phyloP scores from a whole-genome alignment of 768 basidiomycete species.

The Amyloporia xantha region DNA sequence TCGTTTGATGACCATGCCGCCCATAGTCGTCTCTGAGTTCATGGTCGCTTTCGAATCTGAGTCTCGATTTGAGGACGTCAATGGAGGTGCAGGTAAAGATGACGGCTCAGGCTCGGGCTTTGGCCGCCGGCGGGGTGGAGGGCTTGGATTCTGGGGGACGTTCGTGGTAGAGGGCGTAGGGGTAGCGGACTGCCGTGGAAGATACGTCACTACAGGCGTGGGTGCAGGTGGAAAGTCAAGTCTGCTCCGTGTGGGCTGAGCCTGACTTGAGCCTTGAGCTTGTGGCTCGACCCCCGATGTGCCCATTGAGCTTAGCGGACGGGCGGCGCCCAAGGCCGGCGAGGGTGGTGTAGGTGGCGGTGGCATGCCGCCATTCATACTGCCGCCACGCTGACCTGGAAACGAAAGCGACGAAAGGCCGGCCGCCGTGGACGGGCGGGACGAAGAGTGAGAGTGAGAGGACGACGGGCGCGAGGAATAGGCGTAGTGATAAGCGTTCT shows the following conservation, averaged over 20 bases:
- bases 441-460: conserved; percentile 4
- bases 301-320: background rate
- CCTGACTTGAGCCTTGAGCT: background rate
- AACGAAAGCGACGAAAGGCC: background rate
- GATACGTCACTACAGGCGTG: background rate
- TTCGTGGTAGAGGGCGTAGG: background rate
- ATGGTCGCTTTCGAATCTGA: too few relatives aligned
- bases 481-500: background rate
- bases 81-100: too few relatives aligned
- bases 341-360: conserved; percentile 9
- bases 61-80: too few relatives aligned
- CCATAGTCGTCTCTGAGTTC: too few relatives aligned
- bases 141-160: background rate
- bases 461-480: conserved; percentile 3
- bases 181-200: background rate
- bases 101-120: conserved; percentile 10
- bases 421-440: background rate
- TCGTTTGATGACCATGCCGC: conserved; percentile 8
- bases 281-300: background rate
- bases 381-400: background rate
- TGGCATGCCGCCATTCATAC: conserved; percentile 5
- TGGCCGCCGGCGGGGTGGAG: too few relatives aligned
- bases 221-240: background rate
- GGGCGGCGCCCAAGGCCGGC: background rate
- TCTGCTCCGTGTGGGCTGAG: too few relatives aligned